Evolutionary conservation across 2,329 filamentous ascomycete species (phyloP), one percentile per base, ranked within the genome.

Genomic region (Trichophyton verrucosum): DNA sequence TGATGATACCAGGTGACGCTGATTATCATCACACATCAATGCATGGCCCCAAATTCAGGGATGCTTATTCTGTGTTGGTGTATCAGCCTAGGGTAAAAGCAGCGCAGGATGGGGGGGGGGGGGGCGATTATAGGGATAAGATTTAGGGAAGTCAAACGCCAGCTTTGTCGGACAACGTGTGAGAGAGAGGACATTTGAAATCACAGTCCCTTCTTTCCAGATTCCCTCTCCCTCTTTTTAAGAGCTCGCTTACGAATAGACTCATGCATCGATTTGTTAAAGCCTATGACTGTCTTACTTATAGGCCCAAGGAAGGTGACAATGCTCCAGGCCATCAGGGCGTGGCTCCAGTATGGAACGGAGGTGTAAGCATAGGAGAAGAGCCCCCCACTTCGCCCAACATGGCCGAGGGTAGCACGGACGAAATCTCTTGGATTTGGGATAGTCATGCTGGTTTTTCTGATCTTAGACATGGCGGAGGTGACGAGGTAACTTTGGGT

Each of bases 391-490:
- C 82, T 83, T 56, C 84, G 76, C 8, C 92, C 92, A 68, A 99
- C 82, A 80, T 94, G 96, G 65, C 81, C 77, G 62, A 99, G 78
- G 0, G 87, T 84, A 5, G 88, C 79, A 68, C 82, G 83, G 61
- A 99, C 94, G 73, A 97, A 97, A 60, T 81, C 78, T 72, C 86
- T 87, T 13, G 92, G 88, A 62, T 81, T 90, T 8, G 94, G 94
- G 53, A 97, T 87, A 61, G 91, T 78, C 53, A 86, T 75, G 65
- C 83, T 92, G 0, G 90, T 79, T 61, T 86, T 87, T 68, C 89
- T 87, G 68, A 99, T 85, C 81, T 99, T 99, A 76, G 88, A 92
- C 94, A 99, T 99, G 70, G 92, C 90, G 0, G 89, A 92, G 3
- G 91, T 95, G 69, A 99, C 89, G 56, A 99, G 84, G 74, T 99